Evolutionary conservation across 768 basidiomycete species (phyloP).

Genomic region (Cystofilobasidium macerans): DNA sequence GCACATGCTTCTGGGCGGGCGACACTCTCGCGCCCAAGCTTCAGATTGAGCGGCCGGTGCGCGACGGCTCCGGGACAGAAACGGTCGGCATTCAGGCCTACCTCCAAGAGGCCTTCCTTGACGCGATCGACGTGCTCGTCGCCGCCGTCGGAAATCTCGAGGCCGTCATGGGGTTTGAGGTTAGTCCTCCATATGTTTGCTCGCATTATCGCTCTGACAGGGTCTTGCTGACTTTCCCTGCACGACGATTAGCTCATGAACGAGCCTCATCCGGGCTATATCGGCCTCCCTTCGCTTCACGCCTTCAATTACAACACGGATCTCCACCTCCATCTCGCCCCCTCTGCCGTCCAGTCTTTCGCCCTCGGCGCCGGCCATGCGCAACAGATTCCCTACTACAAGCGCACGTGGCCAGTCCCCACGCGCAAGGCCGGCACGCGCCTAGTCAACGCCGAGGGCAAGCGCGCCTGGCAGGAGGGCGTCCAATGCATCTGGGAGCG

Average conservation of each 20-base stretch:
- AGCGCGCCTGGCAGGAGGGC: conserved; percentile 47
- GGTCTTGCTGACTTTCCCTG: no score
- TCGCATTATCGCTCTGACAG: no score
- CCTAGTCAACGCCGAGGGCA: conserved; percentile 49
- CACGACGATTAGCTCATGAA: conserved; percentile 74
- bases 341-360: conserved; percentile 78
- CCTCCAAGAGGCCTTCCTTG: conserved; percentile 68
- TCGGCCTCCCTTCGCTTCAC: conserved; percentile 68
- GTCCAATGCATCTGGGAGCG: conserved; percentile 68
- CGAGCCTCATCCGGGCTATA: conserved; percentile 88
- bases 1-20: conserved; percentile 89
- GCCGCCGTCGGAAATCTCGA: conserved; percentile 60
- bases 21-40: conserved; percentile 73
- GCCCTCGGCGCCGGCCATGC: conserved; percentile 82
- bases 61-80: conserved; percentile 36
- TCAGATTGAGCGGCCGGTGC: conserved; percentile 35
- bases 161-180: conserved; percentile 81
- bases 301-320: conserved; percentile 90
- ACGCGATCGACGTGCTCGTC: conserved; percentile 61
- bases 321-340: conserved; percentile 61
- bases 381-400: conserved; percentile 65
- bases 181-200: conserved; percentile 35
- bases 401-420: conserved; percentile 78
- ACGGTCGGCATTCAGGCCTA: conserved; percentile 63
- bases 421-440: conserved; percentile 53